These are phyloP conservation scores for Chlamydomonas eustigma DNA, from an alignment of 139 green algal species.

Conservation along the genomic window DNA sequence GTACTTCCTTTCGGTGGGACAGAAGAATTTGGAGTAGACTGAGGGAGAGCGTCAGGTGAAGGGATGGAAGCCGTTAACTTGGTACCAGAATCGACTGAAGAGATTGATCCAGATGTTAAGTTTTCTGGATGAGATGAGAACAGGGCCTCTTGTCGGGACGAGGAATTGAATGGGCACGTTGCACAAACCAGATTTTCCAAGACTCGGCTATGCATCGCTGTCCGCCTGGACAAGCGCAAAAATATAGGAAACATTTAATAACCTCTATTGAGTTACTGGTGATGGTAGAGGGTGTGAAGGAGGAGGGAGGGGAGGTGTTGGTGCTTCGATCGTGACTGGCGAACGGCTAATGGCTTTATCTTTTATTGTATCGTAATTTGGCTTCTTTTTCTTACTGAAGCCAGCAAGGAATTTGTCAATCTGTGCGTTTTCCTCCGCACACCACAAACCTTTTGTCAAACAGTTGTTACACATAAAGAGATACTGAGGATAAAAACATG, in stretches of 20 bases:
- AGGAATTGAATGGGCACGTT: no score
- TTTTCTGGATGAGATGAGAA: no score
- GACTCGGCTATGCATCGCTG: not conserved
- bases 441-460: constrained; percentile 7
- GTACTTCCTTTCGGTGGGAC: not conserved
- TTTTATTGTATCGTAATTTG: no score
- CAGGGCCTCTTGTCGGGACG: no score
- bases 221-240: no score
- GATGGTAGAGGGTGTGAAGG: not conserved
- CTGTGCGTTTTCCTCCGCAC: not conserved
- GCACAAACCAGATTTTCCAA: no score
- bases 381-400: constrained; percentile 17
- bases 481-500: no score
- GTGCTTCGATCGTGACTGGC: not conserved
- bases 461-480: constrained; percentile 16
- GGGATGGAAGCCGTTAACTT: not conserved
- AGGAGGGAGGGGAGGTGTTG: not conserved
- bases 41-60: not conserved
- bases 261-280: not conserved
- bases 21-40: not conserved
- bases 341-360: no score
- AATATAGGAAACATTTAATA: no score
- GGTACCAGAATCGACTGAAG: no score
- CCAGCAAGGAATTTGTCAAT: constrained; percentile 7
- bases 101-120: no score